A percentile compares a stretch with the other conserved stretches of the same genome.
Evolutionary conservation across 805 yeast genomes (phyloP).

Genomic region (Sungouiella blattae): DNA sequence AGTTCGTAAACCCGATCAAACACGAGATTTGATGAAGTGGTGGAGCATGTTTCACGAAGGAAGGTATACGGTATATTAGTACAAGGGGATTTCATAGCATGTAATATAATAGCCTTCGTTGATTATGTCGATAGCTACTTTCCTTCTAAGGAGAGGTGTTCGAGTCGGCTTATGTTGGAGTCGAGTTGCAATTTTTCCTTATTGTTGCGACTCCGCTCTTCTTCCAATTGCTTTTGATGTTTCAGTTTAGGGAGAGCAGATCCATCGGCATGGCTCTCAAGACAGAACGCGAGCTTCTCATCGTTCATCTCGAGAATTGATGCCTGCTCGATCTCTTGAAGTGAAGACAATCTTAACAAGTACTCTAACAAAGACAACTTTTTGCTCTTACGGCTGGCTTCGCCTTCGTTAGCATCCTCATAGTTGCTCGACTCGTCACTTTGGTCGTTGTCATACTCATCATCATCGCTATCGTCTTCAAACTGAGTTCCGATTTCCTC

Average conservation of each 20-base stretch:
- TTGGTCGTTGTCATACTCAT: slow-evolving; percentile 7
- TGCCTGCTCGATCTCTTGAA: slow-evolving; percentile 58
- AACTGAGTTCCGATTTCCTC: not conserved
- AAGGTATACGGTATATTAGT: too few species aligned
- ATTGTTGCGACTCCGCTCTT: slow-evolving; percentile 10
- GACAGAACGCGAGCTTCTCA: slow-evolving; percentile 58
- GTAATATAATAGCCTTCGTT: too few species aligned
- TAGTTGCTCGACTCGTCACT: slow-evolving; percentile 5
- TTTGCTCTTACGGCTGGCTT: slow-evolving; percentile 6
- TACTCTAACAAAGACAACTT: slow-evolving; percentile 63
- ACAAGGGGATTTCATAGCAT: too few species aligned
- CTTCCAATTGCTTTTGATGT: slow-evolving; percentile 11
- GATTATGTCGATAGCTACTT: too few species aligned
- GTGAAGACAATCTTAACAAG: slow-evolving; percentile 52
- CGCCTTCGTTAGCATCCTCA: slow-evolving; percentile 9
- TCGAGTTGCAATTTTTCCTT: slow-evolving; percentile 20
- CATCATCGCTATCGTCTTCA: slow-evolving; percentile 10
- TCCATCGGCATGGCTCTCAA: slow-evolving; percentile 49
- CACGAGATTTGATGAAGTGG: slow-evolving; percentile 5
- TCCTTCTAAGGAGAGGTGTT: slow-evolving; percentile 25
- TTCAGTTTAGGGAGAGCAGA: slow-evolving; percentile 16
- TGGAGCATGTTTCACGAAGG: too few species aligned
- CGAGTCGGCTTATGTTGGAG: slow-evolving; percentile 32
- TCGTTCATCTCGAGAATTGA: slow-evolving; percentile 57
- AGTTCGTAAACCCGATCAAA: slow-evolving; percentile 9